Evolutionary conservation across 108 stramenopile species (phyloP).

Genomic region (Conticribra weissflogii): DNA sequence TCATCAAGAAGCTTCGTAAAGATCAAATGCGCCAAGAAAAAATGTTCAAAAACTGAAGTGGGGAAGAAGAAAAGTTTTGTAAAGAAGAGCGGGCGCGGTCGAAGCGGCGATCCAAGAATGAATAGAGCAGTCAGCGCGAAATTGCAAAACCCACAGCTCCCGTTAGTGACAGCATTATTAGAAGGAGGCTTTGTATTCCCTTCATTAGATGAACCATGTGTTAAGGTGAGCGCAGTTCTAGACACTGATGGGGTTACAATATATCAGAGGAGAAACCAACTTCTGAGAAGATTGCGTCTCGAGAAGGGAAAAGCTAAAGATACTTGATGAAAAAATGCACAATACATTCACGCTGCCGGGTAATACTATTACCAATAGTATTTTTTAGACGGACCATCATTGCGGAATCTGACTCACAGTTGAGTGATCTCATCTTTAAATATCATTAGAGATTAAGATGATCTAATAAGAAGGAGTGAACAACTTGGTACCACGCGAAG

Average conservation of each 20-base stretch:
- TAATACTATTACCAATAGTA: no score
- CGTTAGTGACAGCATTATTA: conserved; percentile 16
- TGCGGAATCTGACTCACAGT: no score
- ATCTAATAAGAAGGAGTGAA: no score
- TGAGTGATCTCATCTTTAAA: no score
- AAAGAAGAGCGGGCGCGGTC: not conserved
- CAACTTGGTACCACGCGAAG: no score
- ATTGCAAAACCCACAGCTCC: conserved; percentile 13
- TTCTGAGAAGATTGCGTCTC: conserved; percentile 26
- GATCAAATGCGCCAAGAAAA: not conserved
- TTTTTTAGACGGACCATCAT: no score
- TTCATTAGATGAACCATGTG: conserved; percentile 8
- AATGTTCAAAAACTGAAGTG: no score
- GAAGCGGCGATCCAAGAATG: conserved; percentile 31
- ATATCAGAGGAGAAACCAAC: conserved; percentile 42
- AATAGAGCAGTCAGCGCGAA: conserved; percentile 28
- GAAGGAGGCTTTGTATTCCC: conserved; percentile 33
- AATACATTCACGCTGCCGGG: no score
- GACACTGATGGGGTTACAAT: conserved; percentile 24
- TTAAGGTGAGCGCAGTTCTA: conserved; percentile 15
- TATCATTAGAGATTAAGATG: no score
- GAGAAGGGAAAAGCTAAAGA: not conserved
- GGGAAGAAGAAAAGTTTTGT: not conserved
- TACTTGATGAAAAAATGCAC: not conserved
- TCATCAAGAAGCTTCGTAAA: not conserved